phyloP scores from a whole-genome alignment of 2,329 filamentous ascomycete species.

The Teratosphaeria zuluensis region DNA sequence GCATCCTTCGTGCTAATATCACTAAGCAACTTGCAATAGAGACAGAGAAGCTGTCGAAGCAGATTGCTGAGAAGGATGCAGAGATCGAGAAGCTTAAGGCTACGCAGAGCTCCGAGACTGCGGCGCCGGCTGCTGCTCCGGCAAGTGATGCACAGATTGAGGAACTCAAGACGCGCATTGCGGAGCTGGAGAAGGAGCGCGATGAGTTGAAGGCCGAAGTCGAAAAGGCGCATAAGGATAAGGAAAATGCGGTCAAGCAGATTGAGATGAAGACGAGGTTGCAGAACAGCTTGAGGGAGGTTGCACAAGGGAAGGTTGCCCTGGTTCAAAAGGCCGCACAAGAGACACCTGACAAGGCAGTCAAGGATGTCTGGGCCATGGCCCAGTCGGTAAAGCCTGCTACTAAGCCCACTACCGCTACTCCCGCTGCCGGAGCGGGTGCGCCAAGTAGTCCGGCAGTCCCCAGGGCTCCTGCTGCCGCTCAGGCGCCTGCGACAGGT shows the following conservation, averaged over 20 bases:
- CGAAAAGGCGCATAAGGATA: conserved; percentile 18
- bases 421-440: not conserved
- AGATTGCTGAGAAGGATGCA: conserved; percentile 22
- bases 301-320: conserved; percentile 60
- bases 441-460: not conserved
- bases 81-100: conserved; percentile 19
- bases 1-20: conserved; percentile 49
- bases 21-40: conserved; percentile 37
- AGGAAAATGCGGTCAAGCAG: conserved; percentile 19
- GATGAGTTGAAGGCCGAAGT: conserved; percentile 18
- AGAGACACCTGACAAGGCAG: conserved; percentile 76
- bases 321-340: conserved; percentile 71
- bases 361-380: conserved; percentile 77
- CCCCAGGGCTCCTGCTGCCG: not conserved
- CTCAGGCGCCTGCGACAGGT: conserved; percentile 1
- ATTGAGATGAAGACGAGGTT: conserved; percentile 51
- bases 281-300: conserved; percentile 61
- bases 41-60: conserved; percentile 27
- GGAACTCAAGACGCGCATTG: conserved; percentile 3
- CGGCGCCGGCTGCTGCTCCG: not conserved
- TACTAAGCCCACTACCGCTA: conserved; percentile 8
- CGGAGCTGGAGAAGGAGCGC: not conserved
- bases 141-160: conserved; percentile 7
- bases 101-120: not conserved
- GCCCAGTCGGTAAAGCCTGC: conserved; percentile 51